phyloP scores from a whole-genome alignment of 352 stramenopile genomes.

The Nothophytophthora sp. region DNA sequence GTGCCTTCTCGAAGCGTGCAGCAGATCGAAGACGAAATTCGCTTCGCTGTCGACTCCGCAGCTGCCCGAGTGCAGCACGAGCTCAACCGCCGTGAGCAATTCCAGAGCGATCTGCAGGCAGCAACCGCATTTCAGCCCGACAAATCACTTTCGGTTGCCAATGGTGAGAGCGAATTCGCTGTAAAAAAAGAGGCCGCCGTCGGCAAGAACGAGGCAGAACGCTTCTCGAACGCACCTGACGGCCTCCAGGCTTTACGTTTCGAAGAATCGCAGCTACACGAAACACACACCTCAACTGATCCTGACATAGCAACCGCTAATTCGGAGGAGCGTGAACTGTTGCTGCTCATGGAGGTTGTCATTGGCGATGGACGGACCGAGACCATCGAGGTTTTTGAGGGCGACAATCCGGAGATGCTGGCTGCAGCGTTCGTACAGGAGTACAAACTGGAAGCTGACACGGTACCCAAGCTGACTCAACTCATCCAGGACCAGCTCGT shows the following conservation, averaged over 20 bases:
- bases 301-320: neutral
- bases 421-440: slow-evolving; percentile 51
- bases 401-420: slow-evolving; percentile 46
- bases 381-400: slow-evolving; percentile 66
- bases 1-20: slow-evolving; percentile 32
- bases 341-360: slow-evolving; percentile 79
- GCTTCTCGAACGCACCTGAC: neutral
- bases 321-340: slow-evolving; percentile 32
- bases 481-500: slow-evolving; percentile 67
- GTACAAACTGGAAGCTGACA: slow-evolving; percentile 51
- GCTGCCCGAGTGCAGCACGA: slow-evolving; percentile 39
- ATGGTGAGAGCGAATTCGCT: slow-evolving; percentile 1
- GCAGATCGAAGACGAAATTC: slow-evolving; percentile 67
- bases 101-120: slow-evolving; percentile 33
- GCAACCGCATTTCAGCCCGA: slow-evolving; percentile 20
- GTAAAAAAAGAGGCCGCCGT: slow-evolving; percentile 11
- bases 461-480: slow-evolving; percentile 47
- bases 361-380: slow-evolving; percentile 69
- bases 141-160: neutral
- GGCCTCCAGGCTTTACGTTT: neutral
- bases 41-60: slow-evolving; percentile 50
- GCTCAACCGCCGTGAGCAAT: slow-evolving; percentile 36
- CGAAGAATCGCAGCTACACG: neutral
- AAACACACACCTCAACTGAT: neutral
- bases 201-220: slow-evolving; percentile 1